A percentile compares a stretch with the other conserved stretches of the same genome.
These are phyloP conservation scores for Aspergillus quadricinctus DNA, from an alignment of 2,329 filamentous ascomycete species.

Conservation along the genomic window DNA sequence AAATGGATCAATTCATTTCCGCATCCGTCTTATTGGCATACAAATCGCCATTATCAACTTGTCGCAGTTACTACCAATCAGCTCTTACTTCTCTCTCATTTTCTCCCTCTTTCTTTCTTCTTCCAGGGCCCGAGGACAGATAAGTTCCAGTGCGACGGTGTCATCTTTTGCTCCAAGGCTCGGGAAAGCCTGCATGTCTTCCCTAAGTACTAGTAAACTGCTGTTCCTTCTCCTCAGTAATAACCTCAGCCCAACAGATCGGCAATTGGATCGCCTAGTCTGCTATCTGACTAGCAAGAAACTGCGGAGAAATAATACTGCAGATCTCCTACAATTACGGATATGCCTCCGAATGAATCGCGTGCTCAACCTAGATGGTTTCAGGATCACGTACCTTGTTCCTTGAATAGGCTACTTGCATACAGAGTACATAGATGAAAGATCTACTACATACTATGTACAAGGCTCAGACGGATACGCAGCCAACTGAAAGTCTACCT, in stretches of 20 bases:
- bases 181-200: neutral
- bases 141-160: too few relatives aligned
- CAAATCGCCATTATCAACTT: neutral
- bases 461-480: neutral
- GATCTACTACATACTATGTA: neutral
- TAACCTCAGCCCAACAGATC: too few relatives aligned
- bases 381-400: neutral
- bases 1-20: neutral
- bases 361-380: neutral
- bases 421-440: too few relatives aligned
- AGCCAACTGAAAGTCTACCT: too few relatives aligned
- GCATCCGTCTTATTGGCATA: conserved; percentile 1
- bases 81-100: neutral
- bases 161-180: too few relatives aligned
- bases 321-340: too few relatives aligned
- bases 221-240: too few relatives aligned
- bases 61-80: neutral
- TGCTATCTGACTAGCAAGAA: neutral
- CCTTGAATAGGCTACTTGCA: neutral
- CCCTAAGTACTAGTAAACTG: too few relatives aligned
- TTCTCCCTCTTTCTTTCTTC: conserved; percentile 1
- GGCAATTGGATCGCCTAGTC: neutral
- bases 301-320: too few relatives aligned
- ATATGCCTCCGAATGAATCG: neutral
- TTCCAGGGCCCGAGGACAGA: too few relatives aligned